Base-by-base conservation (phyloP, 2,329 filamentous ascomycete genomes). In the Microsporum canis region DNA sequence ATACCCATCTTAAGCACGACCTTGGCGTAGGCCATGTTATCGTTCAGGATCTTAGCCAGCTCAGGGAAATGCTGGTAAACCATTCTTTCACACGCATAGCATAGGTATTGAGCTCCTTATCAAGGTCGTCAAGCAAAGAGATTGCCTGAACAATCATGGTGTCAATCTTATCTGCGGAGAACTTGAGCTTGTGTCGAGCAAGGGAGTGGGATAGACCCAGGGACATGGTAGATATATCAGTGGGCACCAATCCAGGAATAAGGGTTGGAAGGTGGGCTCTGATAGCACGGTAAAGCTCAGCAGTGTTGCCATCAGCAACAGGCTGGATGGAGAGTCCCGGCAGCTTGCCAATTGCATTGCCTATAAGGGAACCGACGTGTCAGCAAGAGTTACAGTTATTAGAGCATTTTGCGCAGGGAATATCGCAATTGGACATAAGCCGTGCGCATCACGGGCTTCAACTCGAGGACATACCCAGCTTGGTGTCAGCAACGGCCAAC, bases 61-160 rank as follows among this genome's bases (percentile, higher is more conserved):
- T 99, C 94, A 45, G 94, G 94, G 80, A 97, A 99, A 78, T 97
- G 94, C 94, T n/a, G n/a, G n/a, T n/a, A n/a, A n/a, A 99, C 94
- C 94, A 99, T 77, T 99, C 94, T 85, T 97, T 97, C 64, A 96
- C 91, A 75, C 94, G 84, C 94, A 99, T 99, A 66, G 94, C 92
- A 73, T 96, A 97, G 69, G 89, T 94, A 80, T 99, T 99, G 66
- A 99, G 81, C 77, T 99, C 94, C 82, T 99, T 99, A 80, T 99
- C 94, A 64, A 99, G 80, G 66, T 99, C 94, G 73, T 99, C 94
- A 55, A 99, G 82, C 58, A 96, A 84, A 66, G 88, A 87, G 72
- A 99, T 94, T 61, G 91, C 91, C 78, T 99, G 94, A 62, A 99
- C 91, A 72, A 99, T 96, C 94, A 99, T 99, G 58, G 94, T 94